Conservation (phyloP, 2,329 filamentous ascomycete species). For the Reticulascus tulasneorum region DNA sequence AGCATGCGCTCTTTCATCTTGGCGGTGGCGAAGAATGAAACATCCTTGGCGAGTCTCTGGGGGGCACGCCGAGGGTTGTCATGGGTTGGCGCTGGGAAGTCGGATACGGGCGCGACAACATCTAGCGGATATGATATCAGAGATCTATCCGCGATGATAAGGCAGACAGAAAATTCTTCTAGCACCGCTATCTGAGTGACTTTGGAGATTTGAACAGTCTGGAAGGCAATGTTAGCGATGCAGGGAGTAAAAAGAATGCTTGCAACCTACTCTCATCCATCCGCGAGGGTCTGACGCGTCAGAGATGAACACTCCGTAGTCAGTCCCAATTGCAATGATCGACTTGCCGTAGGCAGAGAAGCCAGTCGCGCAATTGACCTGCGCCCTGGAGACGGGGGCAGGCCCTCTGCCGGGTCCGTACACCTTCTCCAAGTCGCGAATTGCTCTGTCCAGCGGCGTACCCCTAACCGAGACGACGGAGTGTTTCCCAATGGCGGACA, state of each 20-base stretch:
- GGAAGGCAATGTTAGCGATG: slow-evolving; percentile 16
- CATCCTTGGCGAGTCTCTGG: slow-evolving; percentile 86
- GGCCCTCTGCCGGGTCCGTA: slow-evolving; percentile 70
- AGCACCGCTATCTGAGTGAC: slow-evolving; percentile 93
- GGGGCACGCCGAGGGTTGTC: slow-evolving; percentile 82
- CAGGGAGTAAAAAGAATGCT: neutral
- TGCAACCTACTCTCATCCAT: slow-evolving; percentile 72
- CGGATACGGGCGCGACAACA: slow-evolving; percentile 64
- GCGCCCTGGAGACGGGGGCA: slow-evolving; percentile 73
- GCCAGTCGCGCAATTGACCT: slow-evolving; percentile 88
- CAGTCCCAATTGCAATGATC: slow-evolving; percentile 91
- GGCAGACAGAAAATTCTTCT: slow-evolving; percentile 90
- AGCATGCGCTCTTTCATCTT: slow-evolving; percentile 95
- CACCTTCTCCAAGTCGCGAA: slow-evolving; percentile 78
- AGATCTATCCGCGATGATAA: slow-evolving; percentile 87
- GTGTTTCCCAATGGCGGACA: slow-evolving; percentile 56
- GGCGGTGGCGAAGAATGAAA: slow-evolving; percentile 93
- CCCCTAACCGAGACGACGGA: slow-evolving; percentile 74
- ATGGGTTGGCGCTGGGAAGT: slow-evolving; percentile 56
- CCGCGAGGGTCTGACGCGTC: slow-evolving; percentile 85
- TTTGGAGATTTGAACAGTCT: slow-evolving; percentile 71
- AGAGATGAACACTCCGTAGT: slow-evolving; percentile 88
- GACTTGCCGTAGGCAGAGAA: slow-evolving; percentile 81
- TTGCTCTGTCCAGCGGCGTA: slow-evolving; percentile 86
- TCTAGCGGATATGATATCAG: slow-evolving; percentile 93